These are phyloP conservation scores for Entomortierella lignicola DNA, from an alignment of 192 early-diverging fungal species.

Conservation along the genomic window DNA sequence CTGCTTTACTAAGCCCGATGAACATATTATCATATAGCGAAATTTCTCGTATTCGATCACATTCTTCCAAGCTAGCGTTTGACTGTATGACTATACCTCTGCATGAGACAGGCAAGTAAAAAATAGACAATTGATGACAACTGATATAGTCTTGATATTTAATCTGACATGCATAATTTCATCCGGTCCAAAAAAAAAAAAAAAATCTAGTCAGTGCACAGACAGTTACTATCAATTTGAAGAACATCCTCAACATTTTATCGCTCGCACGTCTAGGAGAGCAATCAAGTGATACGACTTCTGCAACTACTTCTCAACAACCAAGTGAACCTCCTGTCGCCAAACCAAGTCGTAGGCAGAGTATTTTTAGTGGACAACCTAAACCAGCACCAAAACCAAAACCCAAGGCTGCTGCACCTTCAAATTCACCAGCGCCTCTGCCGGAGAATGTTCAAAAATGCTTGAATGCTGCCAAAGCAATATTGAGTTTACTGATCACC, in stretches of 20 bases:
- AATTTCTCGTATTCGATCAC: constrained; percentile 25
- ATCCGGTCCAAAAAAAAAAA: too few species aligned
- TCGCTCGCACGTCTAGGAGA: constrained; percentile 13
- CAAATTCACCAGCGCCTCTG: not conserved
- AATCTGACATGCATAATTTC: not conserved
- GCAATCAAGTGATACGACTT: not conserved
- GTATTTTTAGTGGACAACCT: constrained; percentile 11
- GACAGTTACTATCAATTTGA: constrained; percentile 15
- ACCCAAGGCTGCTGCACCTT: not conserved
- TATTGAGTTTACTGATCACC: constrained; percentile 24
- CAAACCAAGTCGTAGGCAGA: not conserved
- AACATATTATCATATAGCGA: constrained; percentile 21
- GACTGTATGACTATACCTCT: constrained; percentile 33
- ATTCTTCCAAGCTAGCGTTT: constrained; percentile 22
- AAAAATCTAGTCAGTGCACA: constrained; percentile 6
- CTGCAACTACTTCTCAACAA: not conserved
- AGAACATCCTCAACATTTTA: constrained; percentile 26
- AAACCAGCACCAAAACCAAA: constrained; percentile 11
- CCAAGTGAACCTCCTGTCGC: not conserved
- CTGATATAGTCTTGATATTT: not conserved
- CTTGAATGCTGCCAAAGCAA: constrained; percentile 23
- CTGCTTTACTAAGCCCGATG: too few species aligned
- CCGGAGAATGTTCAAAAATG: constrained; percentile 30
- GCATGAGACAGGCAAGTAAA: constrained; percentile 7
- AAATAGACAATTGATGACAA: not conserved